Conservation (phyloP, 2,329 filamentous ascomycete genomes). For the Beauveria varroae region DNA sequence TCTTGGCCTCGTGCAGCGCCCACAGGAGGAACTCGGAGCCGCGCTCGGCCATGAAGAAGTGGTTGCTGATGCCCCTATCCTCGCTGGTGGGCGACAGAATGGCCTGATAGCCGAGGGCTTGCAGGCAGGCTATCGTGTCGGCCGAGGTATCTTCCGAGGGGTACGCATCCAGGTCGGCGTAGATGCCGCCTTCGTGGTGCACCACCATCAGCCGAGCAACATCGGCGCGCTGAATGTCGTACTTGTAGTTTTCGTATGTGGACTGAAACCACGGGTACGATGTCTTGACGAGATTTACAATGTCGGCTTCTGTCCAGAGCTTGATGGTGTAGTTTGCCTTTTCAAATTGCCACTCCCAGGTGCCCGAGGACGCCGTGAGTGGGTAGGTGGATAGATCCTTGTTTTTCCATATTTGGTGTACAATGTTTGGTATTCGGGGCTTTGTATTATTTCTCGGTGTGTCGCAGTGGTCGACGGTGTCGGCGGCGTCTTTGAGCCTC, state of each 20-base stretch:
- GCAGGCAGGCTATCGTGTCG: conserved; percentile 14
- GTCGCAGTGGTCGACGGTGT: conserved; percentile 1
- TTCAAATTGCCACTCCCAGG: conserved; percentile 15
- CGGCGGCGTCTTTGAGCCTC: not conserved
- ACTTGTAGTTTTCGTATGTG: conserved; percentile 17
- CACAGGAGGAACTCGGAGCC: conserved; percentile 16
- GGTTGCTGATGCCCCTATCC: conserved; percentile 16
- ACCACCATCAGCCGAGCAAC: conserved; percentile 17
- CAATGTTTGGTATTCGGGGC: conserved; percentile 13
- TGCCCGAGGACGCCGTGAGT: conserved; percentile 6
- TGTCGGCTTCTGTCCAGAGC: conserved; percentile 19
- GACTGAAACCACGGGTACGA: conserved; percentile 18
- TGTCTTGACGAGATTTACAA: conserved; percentile 13
- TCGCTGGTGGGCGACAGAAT: conserved; percentile 15
- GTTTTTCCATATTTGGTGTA: conserved; percentile 20
- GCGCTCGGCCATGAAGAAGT: conserved; percentile 19
- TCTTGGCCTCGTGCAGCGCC: conserved; percentile 17
- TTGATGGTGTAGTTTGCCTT: conserved; percentile 17
- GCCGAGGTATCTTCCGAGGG: conserved; percentile 9
- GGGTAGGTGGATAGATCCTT: conserved; percentile 15
- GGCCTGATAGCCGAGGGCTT: conserved; percentile 12
- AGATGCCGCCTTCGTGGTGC: conserved; percentile 18
- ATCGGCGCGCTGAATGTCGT: conserved; percentile 19
- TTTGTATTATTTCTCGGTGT: not conserved
- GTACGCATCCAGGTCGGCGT: conserved; percentile 19